Evolutionary conservation across 352 stramenopile species (phyloP), one percentile per base, ranked within the genome.

Genomic region (Phytophthora kernoviae): DNA sequence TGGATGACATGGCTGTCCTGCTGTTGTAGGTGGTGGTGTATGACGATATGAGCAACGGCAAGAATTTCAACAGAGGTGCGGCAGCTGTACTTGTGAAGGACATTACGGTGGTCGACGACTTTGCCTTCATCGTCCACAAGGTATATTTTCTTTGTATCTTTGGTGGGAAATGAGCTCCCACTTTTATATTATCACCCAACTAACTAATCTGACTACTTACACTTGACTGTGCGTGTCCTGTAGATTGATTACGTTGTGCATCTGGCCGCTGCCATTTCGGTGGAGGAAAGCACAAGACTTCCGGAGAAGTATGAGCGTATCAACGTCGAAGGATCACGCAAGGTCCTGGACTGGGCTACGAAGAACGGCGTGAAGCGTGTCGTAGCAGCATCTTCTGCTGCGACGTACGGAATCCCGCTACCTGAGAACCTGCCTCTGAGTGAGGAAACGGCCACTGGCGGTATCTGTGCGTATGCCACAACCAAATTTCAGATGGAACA

Each of bases 11-110:
- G n/a, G n/a, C n/a, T n/a, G n/a, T n/a, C n/a, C n/a, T n/a, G n/a
- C 8, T 69, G 7, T 26, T 68, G 51, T 37, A 91, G 81, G 85
- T 94, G 11, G 80, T 94, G 14, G 80, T 94, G 40, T 93, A 91
- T 58, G 86, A 94, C 46, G 84, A 94, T 63, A 93, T 93, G 86
- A 94, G 86, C 71, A 94, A 94, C 57, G 86, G 86, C 49, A 87
- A 86, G 55, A 94, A 94, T 59, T 92, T 93, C 36, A 91, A 94
- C 65, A 78, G 79, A 11, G 81, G 70, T 27, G 60, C 73, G n/a
- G 79, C 84, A 4, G 80, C 84, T 5, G 79, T 94, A 51, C 66
- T 93, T 21, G 68, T 94, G 43, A 94, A 94, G 65, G 86, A 93
- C 58, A 92, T 94, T 55, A 94, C 86, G 0, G 68, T 88, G 39